phyloP scores from a whole-genome alignment of 305 asterid genomes.

The Fraxinus sp. region DNA sequence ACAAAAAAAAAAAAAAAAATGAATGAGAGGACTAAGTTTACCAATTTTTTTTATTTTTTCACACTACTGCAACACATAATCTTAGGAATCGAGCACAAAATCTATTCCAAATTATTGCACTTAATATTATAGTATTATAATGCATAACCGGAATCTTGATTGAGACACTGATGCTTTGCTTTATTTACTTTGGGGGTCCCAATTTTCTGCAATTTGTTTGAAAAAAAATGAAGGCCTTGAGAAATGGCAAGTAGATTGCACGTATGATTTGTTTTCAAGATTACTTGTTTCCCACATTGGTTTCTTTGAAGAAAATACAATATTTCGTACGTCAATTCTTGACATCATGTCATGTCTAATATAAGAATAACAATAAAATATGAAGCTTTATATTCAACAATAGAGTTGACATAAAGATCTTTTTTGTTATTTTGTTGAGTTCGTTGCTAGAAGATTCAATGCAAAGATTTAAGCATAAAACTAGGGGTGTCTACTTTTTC shows the following conservation, averaged over 20 bases:
- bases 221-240: conserved; percentile 25
- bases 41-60: conserved; percentile 1
- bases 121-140: conserved; percentile 22
- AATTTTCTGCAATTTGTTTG: conserved; percentile 28
- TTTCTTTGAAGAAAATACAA: conserved; percentile 19
- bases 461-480: neutral
- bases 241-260: conserved; percentile 31
- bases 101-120: conserved; percentile 57
- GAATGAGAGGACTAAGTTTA: conserved; percentile 24
- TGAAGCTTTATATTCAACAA: neutral
- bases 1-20: conserved; percentile 10
- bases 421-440: neutral
- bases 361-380: neutral
- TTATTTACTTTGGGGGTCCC: conserved; percentile 47
- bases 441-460: neutral
- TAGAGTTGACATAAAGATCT: neutral
- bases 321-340: neutral
- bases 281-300: neutral
- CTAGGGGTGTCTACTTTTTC: neutral
- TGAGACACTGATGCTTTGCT: conserved; percentile 41
- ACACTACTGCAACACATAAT: conserved; percentile 35
- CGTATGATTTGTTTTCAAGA: neutral
- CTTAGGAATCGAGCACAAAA: conserved; percentile 45
- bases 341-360: neutral
- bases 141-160: conserved; percentile 46